Evolutionary conservation across 2,329 filamentous ascomycete species (phyloP).

Genomic region (Pyrenochaeta sp.): DNA sequence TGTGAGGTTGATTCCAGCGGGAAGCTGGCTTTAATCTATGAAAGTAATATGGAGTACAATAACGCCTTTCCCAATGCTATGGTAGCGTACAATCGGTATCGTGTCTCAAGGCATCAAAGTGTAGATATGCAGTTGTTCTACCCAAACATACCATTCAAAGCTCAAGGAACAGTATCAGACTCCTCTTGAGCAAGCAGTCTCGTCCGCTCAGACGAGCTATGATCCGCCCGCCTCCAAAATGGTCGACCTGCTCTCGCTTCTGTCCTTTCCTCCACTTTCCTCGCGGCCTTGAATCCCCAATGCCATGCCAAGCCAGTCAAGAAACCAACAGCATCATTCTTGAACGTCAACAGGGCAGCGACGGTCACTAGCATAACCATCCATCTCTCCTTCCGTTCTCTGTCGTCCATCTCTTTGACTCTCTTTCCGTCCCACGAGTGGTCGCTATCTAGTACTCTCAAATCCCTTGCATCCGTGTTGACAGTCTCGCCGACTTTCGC

Average conservation of each 20-base stretch:
- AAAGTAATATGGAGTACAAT: background rate
- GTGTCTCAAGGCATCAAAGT: no score
- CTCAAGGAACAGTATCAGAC: conserved; percentile 35
- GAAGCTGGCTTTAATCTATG: no score
- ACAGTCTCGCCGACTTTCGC: conserved; percentile 84
- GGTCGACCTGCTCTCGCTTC: conserved; percentile 20
- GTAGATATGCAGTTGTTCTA: no score
- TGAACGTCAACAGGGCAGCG: conserved; percentile 81
- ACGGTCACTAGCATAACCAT: conserved; percentile 90
- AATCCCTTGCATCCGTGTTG: conserved; percentile 73
- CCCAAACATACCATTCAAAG: background rate
- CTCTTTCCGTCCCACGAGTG: conserved; percentile 48
- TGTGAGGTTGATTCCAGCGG: no score
- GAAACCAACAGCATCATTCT: conserved; percentile 90
- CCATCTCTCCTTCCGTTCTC: conserved; percentile 78
- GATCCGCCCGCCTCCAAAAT: conserved; percentile 34
- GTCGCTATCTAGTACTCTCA: conserved; percentile 52
- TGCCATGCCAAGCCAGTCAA: conserved; percentile 81
- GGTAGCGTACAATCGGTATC: no score
- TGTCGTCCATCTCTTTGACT: conserved; percentile 65
- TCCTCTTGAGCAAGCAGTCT: conserved; percentile 36
- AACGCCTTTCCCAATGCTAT: no score
- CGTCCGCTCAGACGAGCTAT: conserved; percentile 28
- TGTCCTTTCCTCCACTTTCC: conserved; percentile 33
- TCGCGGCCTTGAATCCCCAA: conserved; percentile 63